These are phyloP conservation scores for Metroxylon sagu DNA, from an alignment of 176 grass and related monocot genomes.

Conservation along the genomic window DNA sequence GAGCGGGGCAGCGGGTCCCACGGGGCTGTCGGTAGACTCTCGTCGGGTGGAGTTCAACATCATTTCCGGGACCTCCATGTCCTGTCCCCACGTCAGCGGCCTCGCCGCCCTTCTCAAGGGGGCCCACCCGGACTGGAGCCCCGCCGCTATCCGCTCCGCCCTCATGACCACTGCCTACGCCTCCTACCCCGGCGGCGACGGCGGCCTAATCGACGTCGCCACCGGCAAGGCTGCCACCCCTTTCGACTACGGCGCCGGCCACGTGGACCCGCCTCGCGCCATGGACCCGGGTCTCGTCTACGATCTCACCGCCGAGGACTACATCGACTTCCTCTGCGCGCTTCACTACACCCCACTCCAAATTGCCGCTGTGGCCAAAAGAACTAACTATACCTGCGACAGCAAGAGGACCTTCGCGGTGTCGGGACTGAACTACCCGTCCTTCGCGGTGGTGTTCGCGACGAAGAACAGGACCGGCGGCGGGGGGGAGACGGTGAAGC, in stretches of 20 bases:
- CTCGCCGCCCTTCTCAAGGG: slow-evolving; percentile 62
- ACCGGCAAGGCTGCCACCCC: slow-evolving; percentile 52
- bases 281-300: slow-evolving; percentile 79
- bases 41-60: slow-evolving; percentile 81
- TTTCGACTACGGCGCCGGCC: slow-evolving; percentile 76
- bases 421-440: slow-evolving; percentile 79
- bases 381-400: slow-evolving; percentile 39
- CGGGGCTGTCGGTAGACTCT: slow-evolving; percentile 40
- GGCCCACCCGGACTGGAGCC: slow-evolving; percentile 77
- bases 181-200: slow-evolving; percentile 40
- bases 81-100: slow-evolving; percentile 93
- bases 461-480: not conserved
- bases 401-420: slow-evolving; percentile 36
- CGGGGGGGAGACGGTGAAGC: slow-evolving; percentile 38
- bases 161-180: slow-evolving; percentile 80
- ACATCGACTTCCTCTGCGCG: slow-evolving; percentile 91
- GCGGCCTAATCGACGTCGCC: slow-evolving; percentile 60
- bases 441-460: slow-evolving; percentile 54
- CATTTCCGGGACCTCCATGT: slow-evolving; percentile 95
- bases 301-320: slow-evolving; percentile 55
- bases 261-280: slow-evolving; percentile 75
- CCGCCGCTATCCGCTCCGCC: slow-evolving; percentile 64
- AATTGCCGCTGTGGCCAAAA: slow-evolving; percentile 60
- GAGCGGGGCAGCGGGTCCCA: slow-evolving; percentile 58
- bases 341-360: slow-evolving; percentile 60